Conservation (phyloP, 768 basidiomycete species). For the Phaeotremella skinneri region DNA sequence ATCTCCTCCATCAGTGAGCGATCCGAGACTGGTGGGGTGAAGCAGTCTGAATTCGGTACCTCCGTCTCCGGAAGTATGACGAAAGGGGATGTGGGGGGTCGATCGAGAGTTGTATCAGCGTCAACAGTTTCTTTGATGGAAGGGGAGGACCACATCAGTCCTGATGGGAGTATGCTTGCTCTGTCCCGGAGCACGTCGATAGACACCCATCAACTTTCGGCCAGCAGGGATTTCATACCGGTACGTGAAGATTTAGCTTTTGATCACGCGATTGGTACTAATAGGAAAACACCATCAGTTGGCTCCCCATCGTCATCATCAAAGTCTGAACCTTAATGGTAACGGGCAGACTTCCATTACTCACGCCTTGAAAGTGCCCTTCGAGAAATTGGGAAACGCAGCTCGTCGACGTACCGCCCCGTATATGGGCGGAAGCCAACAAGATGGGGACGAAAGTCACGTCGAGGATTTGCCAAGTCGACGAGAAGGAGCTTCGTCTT, state of each 20-base stretch:
- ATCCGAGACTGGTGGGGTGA: not conserved
- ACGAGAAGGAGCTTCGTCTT: not conserved
- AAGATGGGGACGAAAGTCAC: not conserved
- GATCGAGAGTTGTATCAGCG: constrained; percentile 12
- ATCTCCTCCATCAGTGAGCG: constrained; percentile 3
- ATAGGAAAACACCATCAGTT: too few species aligned
- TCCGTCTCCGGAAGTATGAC: constrained; percentile 19
- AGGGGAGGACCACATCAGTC: constrained; percentile 5
- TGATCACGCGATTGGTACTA: too few species aligned
- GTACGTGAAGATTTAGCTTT: too few species aligned
- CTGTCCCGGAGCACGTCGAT: constrained; percentile 20
- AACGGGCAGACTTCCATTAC: constrained; percentile 17
- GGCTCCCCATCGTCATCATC: constrained; percentile 23
- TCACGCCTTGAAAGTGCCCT: constrained; percentile 28
- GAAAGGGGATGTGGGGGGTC: not conserved
- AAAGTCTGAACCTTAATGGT: constrained; percentile 19
- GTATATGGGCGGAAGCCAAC: not conserved
- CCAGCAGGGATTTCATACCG: not conserved
- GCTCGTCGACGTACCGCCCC: constrained; percentile 11
- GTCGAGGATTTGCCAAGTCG: not conserved
- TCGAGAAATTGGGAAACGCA: constrained; percentile 31
- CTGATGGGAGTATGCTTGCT: constrained; percentile 5
- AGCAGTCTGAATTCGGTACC: constrained; percentile 7
- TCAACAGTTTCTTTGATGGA: constrained; percentile 18
- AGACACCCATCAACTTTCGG: constrained; percentile 7